phyloP scores from a whole-genome alignment of 208 protist species.

The Tetramitus jugosus region DNA sequence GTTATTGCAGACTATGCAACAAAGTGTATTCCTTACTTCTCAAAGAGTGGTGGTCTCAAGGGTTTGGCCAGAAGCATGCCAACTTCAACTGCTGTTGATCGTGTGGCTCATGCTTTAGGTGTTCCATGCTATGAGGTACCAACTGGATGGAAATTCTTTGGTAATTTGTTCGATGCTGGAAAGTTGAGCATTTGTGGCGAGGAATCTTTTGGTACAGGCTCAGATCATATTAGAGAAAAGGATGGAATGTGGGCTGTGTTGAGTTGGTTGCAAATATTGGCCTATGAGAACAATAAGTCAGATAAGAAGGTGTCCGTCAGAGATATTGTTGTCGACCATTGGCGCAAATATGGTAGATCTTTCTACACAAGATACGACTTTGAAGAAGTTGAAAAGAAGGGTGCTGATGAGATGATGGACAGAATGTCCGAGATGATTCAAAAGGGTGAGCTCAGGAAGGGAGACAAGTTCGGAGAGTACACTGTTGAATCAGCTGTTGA shows the following conservation, averaged over 20 bases:
- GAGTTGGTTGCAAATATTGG: constrained; percentile 88
- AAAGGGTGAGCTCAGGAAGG: constrained; percentile 24
- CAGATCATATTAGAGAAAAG: constrained; percentile 94
- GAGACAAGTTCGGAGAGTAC: constrained; percentile 20
- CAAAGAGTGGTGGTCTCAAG: constrained; percentile 51
- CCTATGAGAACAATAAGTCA: constrained; percentile 41
- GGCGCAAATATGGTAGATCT: constrained; percentile 86
- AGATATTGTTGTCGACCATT: constrained; percentile 83
- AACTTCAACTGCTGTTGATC: constrained; percentile 79
- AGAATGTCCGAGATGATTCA: not conserved
- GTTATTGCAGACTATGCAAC: constrained; percentile 79
- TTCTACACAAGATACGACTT: constrained; percentile 95
- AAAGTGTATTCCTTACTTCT: constrained; percentile 82
- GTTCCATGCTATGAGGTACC: constrained; percentile 77
- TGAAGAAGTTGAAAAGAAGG: constrained; percentile 74
- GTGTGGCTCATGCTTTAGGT: constrained; percentile 57
- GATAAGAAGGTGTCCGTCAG: constrained; percentile 62
- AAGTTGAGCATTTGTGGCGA: constrained; percentile 85
- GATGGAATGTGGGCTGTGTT: constrained; percentile 96
- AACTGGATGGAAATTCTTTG: constrained; percentile 98
- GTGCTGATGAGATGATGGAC: constrained; percentile 70
- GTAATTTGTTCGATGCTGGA: constrained; percentile 92
- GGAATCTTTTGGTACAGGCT: constrained; percentile 95
- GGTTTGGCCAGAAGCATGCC: constrained; percentile 90
- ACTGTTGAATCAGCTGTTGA: constrained; percentile 65